Evolutionary conservation across 805 yeast species (phyloP), one percentile per base, ranked within the genome.

Genomic region (Sugiyamaella boreocaroliniensis): DNA sequence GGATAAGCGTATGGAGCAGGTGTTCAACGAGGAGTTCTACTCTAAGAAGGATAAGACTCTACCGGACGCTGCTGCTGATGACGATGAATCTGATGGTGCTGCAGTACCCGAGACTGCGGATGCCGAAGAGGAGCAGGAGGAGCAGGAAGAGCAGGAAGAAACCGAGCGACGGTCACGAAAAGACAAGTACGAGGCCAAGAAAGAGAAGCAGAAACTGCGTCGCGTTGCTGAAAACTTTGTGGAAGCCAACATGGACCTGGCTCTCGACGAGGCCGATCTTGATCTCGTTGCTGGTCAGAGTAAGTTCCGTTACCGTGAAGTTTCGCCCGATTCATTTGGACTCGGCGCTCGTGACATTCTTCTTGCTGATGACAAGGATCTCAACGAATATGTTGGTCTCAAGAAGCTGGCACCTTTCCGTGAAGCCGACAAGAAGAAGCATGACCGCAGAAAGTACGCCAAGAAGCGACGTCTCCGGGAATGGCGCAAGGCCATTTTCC

Each of bases 371-470:
- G 99, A 93, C 67, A 76, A 78, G 55, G 86, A 85, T 47, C 75
- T 93, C 68, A 93, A 93, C 69, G 85, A 83, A 52, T 89, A 76
- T 63, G 83, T 89, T 53, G 93, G 97, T 19, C 72, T 93, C 62
- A 92, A 92, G 74, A 90, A 90, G 68, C 82, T 93, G 59, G 97
- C 98, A 0, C 92, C 98, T 29, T 93, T 87, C 68, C 81, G 97
- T 67, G 81, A 88, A 20, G 79, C 79, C 58, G 95, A 86, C 54
- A 75, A 77, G 58, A 76, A 82, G 58, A 70, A 75, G 59, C 88
- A 84, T 65, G 99, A 93, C 68, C 85, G 81, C 69, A 78, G 95
- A 65, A 87, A 88, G 71, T 85, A 79, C 53, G 81, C 89, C 40
- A 93, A 92, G 76, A 81, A 83, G 72, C 86, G 79, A 69, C 78